Evolutionary conservation across 768 basidiomycete genomes (phyloP).

Genomic region (Kwoniella shandongensis): DNA sequence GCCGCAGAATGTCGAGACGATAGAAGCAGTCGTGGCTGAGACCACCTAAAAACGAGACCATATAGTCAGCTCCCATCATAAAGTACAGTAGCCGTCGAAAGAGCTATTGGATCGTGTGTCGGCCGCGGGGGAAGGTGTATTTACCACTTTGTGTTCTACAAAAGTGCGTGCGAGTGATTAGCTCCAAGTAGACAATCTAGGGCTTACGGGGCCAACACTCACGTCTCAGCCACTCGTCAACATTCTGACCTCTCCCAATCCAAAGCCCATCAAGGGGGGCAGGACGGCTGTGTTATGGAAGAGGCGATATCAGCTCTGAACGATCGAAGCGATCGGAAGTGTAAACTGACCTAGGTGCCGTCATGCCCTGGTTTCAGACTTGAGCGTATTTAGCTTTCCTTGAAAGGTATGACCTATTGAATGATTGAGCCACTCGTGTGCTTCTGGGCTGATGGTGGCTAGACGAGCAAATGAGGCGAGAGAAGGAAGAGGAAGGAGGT

Average conservation of each 20-base stretch:
- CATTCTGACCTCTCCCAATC: constrained; percentile 23
- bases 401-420: no score
- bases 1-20: constrained; percentile 87
- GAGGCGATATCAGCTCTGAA: no score
- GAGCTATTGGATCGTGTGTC: background rate
- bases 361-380: constrained; percentile 38
- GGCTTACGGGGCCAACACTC: no score
- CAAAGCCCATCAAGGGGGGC: constrained; percentile 42
- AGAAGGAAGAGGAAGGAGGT: no score
- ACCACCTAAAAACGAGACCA: constrained; percentile 58
- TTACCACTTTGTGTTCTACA: constrained; percentile 45
- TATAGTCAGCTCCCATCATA: background rate
- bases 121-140: constrained; percentile 2
- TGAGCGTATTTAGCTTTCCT: no score
- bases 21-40: constrained; percentile 85
- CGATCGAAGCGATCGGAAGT: background rate
- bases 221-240: constrained; percentile 48
- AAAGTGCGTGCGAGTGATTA: background rate
- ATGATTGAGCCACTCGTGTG: no score
- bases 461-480: no score
- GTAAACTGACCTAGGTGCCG: constrained; percentile 34
- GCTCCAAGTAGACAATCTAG: no score
- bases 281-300: no score
- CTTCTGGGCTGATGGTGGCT: no score
- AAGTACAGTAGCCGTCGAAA: background rate